Evolutionary conservation across 2,329 filamentous ascomycete species (phyloP).

Genomic region (Fusarium sp.): DNA sequence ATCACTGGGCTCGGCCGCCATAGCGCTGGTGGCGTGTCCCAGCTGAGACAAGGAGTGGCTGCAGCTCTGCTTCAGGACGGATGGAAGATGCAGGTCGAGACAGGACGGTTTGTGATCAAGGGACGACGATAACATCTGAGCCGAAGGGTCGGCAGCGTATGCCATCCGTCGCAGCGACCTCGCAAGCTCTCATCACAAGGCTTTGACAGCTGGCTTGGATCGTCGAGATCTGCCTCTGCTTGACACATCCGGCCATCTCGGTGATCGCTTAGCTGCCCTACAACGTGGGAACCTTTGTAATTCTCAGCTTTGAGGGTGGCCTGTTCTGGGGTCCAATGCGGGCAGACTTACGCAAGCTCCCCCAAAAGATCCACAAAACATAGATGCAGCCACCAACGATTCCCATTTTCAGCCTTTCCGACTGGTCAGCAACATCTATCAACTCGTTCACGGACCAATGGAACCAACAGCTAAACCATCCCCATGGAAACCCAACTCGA

Average conservation of each 20-base stretch:
- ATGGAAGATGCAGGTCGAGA: conserved; percentile 84
- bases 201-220: neutral
- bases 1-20: conserved; percentile 88
- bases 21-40: conserved; percentile 81
- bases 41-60: conserved; percentile 84
- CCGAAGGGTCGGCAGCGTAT: too few relatives aligned
- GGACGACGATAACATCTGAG: conserved; percentile 63
- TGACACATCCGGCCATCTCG: neutral
- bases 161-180: neutral
- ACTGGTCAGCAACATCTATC: neutral
- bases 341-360: conserved; percentile 38
- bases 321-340: conserved; percentile 10
- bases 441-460: conserved; percentile 23
- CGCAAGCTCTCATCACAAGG: neutral
- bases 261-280: neutral
- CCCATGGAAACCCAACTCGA: conserved; percentile 24
- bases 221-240: neutral
- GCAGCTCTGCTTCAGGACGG: conserved; percentile 82
- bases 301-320: neutral
- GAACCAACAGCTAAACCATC: neutral
- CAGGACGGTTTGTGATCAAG: conserved; percentile 79
- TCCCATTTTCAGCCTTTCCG: conserved; percentile 1
- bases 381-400: conserved; percentile 23
- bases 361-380: conserved; percentile 23
- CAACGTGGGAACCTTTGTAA: neutral